Conservation (phyloP, 805 yeast species). For the Candida nitratophila region DNA sequence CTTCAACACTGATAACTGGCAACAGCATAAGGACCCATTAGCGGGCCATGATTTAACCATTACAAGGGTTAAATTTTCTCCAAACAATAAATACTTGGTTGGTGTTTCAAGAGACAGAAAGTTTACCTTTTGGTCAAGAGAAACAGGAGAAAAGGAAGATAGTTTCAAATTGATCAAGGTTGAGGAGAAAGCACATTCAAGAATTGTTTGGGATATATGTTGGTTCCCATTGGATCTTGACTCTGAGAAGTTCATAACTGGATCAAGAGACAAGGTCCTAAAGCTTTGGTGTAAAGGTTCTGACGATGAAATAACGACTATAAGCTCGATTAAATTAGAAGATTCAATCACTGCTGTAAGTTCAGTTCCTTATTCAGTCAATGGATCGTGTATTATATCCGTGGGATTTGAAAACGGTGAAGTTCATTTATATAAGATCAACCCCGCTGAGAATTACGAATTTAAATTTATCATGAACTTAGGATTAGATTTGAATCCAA, state of each 20-base stretch:
- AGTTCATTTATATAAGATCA: conserved; percentile 37
- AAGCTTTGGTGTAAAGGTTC: conserved; percentile 53
- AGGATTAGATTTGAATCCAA: conserved; percentile 42
- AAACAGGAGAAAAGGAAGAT: conserved; percentile 8
- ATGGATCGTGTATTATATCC: conserved; percentile 35
- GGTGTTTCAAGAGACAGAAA: conserved; percentile 88
- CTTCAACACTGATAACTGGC: conserved; percentile 50
- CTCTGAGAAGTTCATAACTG: conserved; percentile 60
- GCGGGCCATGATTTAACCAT: conserved; percentile 78
- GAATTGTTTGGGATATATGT: conserved; percentile 93
- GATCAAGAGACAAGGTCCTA: conserved; percentile 74
- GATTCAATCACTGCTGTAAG: conserved; percentile 67
- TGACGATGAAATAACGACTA: conserved; percentile 22
- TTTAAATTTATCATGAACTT: conserved; percentile 27
- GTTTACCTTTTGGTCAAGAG: conserved; percentile 64
- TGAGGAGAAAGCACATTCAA: conserved; percentile 70
- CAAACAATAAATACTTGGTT: conserved; percentile 53
- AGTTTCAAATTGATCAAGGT: conserved; percentile 21
- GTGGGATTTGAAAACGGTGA: conserved; percentile 70
- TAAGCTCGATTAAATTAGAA: conserved; percentile 35
- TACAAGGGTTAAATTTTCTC: conserved; percentile 73
- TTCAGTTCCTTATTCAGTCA: conserved; percentile 28
- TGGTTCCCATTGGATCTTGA: conserved; percentile 59
- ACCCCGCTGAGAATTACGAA: conserved; percentile 12
- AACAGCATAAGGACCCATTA: conserved; percentile 58